Evolutionary conservation across 2,329 filamentous ascomycete genomes (phyloP).

Genomic region (Ascosphaera apis): DNA sequence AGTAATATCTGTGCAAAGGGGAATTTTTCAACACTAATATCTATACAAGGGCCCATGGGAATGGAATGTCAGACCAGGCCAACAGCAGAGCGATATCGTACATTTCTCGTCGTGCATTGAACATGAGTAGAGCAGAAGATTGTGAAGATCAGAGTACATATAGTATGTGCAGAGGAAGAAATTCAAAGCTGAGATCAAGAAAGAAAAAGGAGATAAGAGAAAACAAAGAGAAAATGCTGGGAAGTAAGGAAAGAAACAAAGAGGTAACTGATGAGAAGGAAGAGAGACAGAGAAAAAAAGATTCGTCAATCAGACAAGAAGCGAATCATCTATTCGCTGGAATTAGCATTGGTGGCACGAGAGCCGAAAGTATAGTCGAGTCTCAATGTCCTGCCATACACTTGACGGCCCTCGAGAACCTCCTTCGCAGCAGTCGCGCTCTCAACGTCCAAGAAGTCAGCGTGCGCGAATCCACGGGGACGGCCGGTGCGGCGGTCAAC

Average conservation of each 20-base stretch:
- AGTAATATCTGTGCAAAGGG: background rate
- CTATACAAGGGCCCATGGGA: no score
- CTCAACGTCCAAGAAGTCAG: constrained; percentile 48
- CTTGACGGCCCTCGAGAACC: constrained; percentile 29
- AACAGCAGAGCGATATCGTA: background rate
- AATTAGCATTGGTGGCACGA: constrained; percentile 6
- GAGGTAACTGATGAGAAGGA: no score
- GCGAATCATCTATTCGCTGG: background rate
- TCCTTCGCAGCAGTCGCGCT: constrained; percentile 39
- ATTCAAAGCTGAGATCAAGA: background rate
- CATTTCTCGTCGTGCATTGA: no score
- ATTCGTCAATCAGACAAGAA: background rate
- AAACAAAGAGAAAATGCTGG: background rate
- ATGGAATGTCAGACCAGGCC: background rate
- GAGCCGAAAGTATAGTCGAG: constrained; percentile 34
- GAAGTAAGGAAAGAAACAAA: background rate
- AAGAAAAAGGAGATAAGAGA: background rate
- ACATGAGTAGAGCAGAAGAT: no score
- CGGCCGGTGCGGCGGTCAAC: constrained; percentile 62
- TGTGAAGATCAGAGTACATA: no score
- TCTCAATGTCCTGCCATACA: constrained; percentile 44
- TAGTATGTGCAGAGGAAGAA: no score
- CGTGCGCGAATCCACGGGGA: constrained; percentile 64
- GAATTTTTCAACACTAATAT: background rate
- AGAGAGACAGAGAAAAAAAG: background rate